Base-by-base conservation (phyloP, 2,329 filamentous ascomycete genomes). In the Apiospora saccharicola region DNA sequence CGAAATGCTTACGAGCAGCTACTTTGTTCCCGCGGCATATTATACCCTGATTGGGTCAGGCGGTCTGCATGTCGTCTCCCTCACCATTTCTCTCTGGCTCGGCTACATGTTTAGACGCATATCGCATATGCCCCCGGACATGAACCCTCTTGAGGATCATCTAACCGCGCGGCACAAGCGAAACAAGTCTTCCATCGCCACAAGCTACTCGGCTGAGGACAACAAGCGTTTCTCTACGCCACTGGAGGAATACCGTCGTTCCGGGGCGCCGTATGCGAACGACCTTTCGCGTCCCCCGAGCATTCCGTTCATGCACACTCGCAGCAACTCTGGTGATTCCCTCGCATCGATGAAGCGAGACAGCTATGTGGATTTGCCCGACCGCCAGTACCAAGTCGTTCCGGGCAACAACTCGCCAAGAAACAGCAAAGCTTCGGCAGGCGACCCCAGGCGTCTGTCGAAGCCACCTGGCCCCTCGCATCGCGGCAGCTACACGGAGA, bases 101-200 rank as follows among this genome's bases (percentile, higher is more conserved):
- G 90, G 91, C 22, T 80, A 93, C 70, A 89, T 93, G 76, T 98
- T 98, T 89, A 90, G 92, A 53, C 92, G 93, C 79, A 98, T 98
- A 77, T 87, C 91, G 6, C 86, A 88, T 26, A 88, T 98, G 80
- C 96, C 96, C 7, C 95, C 96, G 0, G 96, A 98, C 79, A 94
- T 98, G 93, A 98, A 98, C 80, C 96, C 96, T 1, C 87, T 98
- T 19, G 95, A 98, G 80, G 90, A 93, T 75, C 92, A 96, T 78
- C 85, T 97, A 72, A 98, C 95, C 1, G 91, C 94, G 14, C 90
- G 92, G 72, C 94, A 97, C 83, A 95, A 95, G 85, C 90, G 93
- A 79, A 95, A 93, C 81, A 90, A 89, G 81, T 88, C 87, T 1
- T 90, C 88, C 1, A 78, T 89, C 41, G 83, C 85, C 4, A 89